These are phyloP conservation scores for Nicotiana noctiflora DNA, from an alignment of 257 asterid genomes.

Conservation along the genomic window DNA sequence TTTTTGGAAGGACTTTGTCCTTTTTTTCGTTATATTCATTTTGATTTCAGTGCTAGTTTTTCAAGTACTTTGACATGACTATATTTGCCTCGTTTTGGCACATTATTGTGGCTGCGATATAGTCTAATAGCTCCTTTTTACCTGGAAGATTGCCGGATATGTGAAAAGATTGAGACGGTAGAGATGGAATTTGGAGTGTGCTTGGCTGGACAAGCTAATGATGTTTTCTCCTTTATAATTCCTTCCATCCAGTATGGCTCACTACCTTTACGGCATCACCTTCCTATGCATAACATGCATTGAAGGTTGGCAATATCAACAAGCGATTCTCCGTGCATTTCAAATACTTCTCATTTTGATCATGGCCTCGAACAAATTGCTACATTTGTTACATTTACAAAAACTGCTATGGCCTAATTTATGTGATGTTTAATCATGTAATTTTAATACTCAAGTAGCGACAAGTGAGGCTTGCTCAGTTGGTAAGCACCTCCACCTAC, in stretches of 20 bases:
- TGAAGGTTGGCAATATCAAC: conserved; percentile 52
- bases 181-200: background rate
- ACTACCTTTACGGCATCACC: background rate
- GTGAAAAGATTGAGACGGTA: background rate
- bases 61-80: background rate
- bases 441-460: background rate
- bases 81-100: background rate
- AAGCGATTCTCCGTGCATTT: conserved; percentile 66
- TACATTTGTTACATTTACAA: conserved; percentile 10
- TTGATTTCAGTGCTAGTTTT: background rate
- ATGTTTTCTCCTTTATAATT: background rate
- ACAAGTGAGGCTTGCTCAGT: no score
- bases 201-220: background rate
- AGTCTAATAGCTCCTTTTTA: background rate
- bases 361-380: conserved; percentile 62
- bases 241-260: background rate
- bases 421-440: background rate
- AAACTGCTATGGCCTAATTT: background rate
- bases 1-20: background rate
- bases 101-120: background rate
- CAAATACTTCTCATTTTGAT: conserved; percentile 31
- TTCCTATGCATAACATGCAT: conserved; percentile 20
- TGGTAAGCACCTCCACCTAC: no score
- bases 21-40: no score
- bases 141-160: background rate